Base-by-base conservation (phyloP, 495 filamentous ascomycete genomes). In the Penicillium goetzii region DNA sequence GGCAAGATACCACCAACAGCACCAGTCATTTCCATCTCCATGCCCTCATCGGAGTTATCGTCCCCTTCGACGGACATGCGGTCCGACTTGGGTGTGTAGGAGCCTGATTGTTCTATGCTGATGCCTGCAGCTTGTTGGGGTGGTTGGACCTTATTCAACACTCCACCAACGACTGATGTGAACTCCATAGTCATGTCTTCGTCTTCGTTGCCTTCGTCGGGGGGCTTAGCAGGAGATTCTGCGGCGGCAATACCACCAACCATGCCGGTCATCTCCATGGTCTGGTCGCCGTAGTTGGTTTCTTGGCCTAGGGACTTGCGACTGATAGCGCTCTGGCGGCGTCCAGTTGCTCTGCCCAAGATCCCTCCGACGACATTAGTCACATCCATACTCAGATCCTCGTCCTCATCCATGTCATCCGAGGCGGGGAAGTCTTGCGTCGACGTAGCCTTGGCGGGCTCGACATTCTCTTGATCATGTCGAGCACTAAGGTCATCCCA, bases 281-380 rank as follows among this genome's bases (percentile, higher is more conserved):
- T 88, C 69, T 86, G 82, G 40, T 92, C 87, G 25, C 81, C 80
- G 32, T 79, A 79, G 50, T 68, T 75, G 0, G 76, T 80, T 63
- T 82, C 76, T 40, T 76, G 74, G 26, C 73, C 69, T 36, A 63
- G 60, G 26, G 80, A 82, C 55, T 74, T 76, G 51, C 80, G 77
- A 67, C 71, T 76, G 47, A 67, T 59, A 17, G 61, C 58, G 51
- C 75, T 80, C 62, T 76, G 67, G 32, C 74, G 72, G 50, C 62
- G 70, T 33, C 66, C 71, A 26, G 69, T 74, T 59, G 73, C 61
- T 41, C 81, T 79, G n/a, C 83, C 76, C 30, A 93, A 76, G 54
- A 98, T 97, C 4, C 88, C 84, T n/a, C 94, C 94, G 60, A 97
- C 76, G 14, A 87, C 90, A 60, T 82, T 85, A 1, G 93, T 97